Evolutionary conservation across 148 eudicot species (phyloP).

Genomic region (Suaeda aralocaspica): DNA sequence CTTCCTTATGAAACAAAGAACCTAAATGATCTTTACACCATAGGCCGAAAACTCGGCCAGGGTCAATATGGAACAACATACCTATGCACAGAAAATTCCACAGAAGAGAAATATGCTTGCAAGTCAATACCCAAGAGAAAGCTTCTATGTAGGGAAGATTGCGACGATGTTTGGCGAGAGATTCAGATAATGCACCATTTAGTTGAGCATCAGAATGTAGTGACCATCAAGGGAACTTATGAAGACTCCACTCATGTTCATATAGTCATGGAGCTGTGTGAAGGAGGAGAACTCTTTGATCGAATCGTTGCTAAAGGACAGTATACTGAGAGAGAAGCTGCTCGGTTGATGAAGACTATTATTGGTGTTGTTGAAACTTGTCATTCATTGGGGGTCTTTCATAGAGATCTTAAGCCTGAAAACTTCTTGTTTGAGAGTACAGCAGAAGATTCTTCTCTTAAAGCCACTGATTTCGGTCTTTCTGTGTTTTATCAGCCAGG

Average conservation of each 20-base stretch:
- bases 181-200: slow-evolving; percentile 73
- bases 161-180: slow-evolving; percentile 66
- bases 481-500: slow-evolving; percentile 75
- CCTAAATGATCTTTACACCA: slow-evolving; percentile 35
- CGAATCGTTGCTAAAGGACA: slow-evolving; percentile 62
- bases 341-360: slow-evolving; percentile 55
- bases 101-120: slow-evolving; percentile 52
- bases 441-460: slow-evolving; percentile 55
- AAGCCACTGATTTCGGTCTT: slow-evolving; percentile 61
- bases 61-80: slow-evolving; percentile 70
- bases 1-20: slow-evolving; percentile 42
- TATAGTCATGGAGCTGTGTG: slow-evolving; percentile 69
- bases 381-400: slow-evolving; percentile 73
- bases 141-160: slow-evolving; percentile 55
- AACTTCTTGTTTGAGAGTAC: slow-evolving; percentile 51
- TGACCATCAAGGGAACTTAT: slow-evolving; percentile 53
- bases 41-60: slow-evolving; percentile 55
- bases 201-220: slow-evolving; percentile 46
- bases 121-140: slow-evolving; percentile 61
- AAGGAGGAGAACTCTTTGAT: slow-evolving; percentile 70
- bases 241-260: slow-evolving; percentile 54
- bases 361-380: slow-evolving; percentile 59
- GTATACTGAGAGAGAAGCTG: slow-evolving; percentile 64
- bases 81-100: slow-evolving; percentile 47
- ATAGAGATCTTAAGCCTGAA: slow-evolving; percentile 76